Base-by-base conservation (phyloP, 2,329 filamentous ascomycete species). In the Calonectria pteridis region DNA sequence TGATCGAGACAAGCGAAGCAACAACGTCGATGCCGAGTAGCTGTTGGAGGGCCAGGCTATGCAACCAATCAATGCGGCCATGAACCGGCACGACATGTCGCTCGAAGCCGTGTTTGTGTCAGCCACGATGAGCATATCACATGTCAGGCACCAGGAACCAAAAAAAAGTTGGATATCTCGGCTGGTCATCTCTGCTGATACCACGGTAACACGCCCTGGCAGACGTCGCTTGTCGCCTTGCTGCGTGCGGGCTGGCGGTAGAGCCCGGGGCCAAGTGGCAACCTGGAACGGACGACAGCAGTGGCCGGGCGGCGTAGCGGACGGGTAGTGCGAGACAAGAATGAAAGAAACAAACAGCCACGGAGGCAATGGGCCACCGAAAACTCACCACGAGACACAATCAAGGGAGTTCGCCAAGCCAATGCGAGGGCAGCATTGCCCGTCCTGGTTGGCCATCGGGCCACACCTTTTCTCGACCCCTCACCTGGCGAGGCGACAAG, bases 101-200 rank as follows among this genome's bases (percentile, higher is more conserved):
- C 13, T 40, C 55, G 35, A 40, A 40, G 33, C 55, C 14, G 55
- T 40, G 11, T 40, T 31, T 18, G 46, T 35, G 43, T 63, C 67
- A 62, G 65, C 49, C 50, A 43, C 40, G 43, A 49, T 37, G 58
- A 69, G 50, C 70, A 58, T 72, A 58, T 72, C 70, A 72, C 70
- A 72, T 72, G 70, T 59, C 70, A 72, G 70, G 70, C 49, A 72
- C 69, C 69, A 66, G 51, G 63, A 49, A 55, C 64, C n/a, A 46
- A 46, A 46, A 67, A 46, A 43, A 43, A 14, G 37, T 46, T 13
- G 28, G 35, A 20, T 40, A 29, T 71, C 46, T 50, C 70, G 43
- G 43, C n/a, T 23, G 58, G 55, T 63, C 28, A 68, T 55, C 46
- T 26, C 31, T 40, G 55, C 35, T 64, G 64, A 68, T 72, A 23